phyloP scores from a whole-genome alignment of 306 rosid species.

The Senna tora region DNA sequence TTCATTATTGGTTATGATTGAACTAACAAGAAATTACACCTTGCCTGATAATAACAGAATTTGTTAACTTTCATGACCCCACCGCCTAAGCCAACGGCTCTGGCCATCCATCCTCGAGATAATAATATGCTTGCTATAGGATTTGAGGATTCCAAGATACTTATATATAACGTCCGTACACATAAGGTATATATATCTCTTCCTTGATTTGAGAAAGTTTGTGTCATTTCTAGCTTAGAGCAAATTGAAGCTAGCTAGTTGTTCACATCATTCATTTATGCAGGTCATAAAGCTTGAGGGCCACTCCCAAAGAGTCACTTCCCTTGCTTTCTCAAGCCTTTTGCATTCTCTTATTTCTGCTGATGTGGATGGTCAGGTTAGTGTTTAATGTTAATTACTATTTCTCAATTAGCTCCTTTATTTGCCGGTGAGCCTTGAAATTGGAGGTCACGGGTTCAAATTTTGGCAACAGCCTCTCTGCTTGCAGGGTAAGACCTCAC shows the following conservation, averaged over 20 bases:
- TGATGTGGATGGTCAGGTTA: conserved; percentile 44
- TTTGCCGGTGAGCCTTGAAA: too few relatives aligned
- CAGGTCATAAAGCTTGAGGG: conserved; percentile 43
- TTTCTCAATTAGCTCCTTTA: background rate
- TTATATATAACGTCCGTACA: conserved; percentile 29
- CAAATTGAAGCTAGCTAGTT: conserved; percentile 29
- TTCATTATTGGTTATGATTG: background rate
- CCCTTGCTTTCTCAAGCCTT: conserved; percentile 45
- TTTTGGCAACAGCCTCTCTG: too few relatives aligned
- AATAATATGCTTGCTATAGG: conserved; percentile 49
- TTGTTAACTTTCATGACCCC: conserved; percentile 34
- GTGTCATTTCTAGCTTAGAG: background rate
- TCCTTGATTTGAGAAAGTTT: conserved; percentile 16
- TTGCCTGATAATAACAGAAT: conserved; percentile 34
- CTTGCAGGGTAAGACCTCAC: too few relatives aligned
- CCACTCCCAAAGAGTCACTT: conserved; percentile 40
- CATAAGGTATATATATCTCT: conserved; percentile 30
- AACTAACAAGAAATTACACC: conserved; percentile 1
- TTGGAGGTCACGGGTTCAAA: too few relatives aligned
- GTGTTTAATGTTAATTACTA: conserved; percentile 15
- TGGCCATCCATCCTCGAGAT: conserved; percentile 43
- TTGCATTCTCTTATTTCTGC: conserved; percentile 45
- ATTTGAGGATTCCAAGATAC: conserved; percentile 42
- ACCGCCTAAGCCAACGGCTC: conserved; percentile 47
- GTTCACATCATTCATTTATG: conserved; percentile 4